A percentile compares a stretch with the other conserved stretches of the same genome.
Evolutionary conservation across 345 rosid species (phyloP).

Genomic region (Gossypium arboreum): DNA sequence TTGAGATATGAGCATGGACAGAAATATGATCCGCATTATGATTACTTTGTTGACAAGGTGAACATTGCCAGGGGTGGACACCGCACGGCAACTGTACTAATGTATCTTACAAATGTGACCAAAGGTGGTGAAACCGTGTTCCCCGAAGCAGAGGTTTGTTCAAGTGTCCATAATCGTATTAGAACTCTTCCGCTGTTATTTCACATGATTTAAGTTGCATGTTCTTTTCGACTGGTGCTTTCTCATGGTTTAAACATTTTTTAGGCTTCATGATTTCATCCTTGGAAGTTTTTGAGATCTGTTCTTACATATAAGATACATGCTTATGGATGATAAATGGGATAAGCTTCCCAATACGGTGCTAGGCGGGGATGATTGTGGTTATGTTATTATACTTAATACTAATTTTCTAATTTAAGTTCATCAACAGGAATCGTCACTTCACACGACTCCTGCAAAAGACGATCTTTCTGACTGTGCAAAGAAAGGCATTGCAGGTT

Average conservation of each 20-base stretch:
- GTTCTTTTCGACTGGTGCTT: slow-evolving; percentile 4
- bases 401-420: slow-evolving; percentile 7
- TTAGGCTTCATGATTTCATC: background rate
- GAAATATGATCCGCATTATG: slow-evolving; percentile 87
- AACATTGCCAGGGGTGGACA: slow-evolving; percentile 96
- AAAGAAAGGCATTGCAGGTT: slow-evolving; percentile 88
- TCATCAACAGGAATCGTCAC: slow-evolving; percentile 57
- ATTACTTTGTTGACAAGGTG: slow-evolving; percentile 83
- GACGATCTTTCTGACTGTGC: slow-evolving; percentile 82
- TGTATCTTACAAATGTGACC: slow-evolving; percentile 83
- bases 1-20: slow-evolving; percentile 87
- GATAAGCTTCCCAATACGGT: background rate
- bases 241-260: background rate
- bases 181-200: background rate
- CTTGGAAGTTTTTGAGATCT: background rate
- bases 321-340: background rate
- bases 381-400: background rate
- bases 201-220: background rate
- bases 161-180: background rate
- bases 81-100: slow-evolving; percentile 80
- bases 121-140: slow-evolving; percentile 99
- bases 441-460: slow-evolving; percentile 42
- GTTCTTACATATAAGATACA: background rate
- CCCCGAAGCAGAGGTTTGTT: slow-evolving; percentile 79
- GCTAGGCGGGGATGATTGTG: background rate